phyloP scores from a whole-genome alignment of 2,329 filamentous ascomycete genomes.

The Talaromyces sp. region DNA sequence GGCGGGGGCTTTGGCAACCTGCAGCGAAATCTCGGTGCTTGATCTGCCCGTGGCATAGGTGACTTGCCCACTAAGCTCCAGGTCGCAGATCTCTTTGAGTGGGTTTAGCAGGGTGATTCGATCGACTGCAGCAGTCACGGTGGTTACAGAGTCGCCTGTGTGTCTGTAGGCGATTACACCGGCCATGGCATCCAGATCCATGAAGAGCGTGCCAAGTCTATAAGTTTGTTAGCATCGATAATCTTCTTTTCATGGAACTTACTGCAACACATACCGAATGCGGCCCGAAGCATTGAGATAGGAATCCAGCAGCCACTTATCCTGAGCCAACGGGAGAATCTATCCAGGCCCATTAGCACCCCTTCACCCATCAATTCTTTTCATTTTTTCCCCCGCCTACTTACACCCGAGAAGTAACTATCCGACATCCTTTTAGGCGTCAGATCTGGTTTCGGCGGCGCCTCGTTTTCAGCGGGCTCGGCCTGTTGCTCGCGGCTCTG shows the following conservation, averaged over 20 bases:
- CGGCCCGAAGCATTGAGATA: constrained; percentile 73
- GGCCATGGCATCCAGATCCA: constrained; percentile 74
- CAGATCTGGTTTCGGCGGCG: constrained; percentile 48
- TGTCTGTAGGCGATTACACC: constrained; percentile 72
- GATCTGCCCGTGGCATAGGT: constrained; percentile 69
- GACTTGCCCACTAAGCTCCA: constrained; percentile 64
- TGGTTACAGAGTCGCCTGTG: constrained; percentile 59
- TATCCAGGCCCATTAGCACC: constrained; percentile 28
- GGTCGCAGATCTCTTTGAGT: constrained; percentile 70
- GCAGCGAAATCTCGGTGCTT: constrained; percentile 68
- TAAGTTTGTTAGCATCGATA: not conserved
- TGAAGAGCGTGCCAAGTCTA: constrained; percentile 66
- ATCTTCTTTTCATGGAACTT: not conserved
- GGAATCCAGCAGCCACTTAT: constrained; percentile 71
- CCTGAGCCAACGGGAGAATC: constrained; percentile 63
- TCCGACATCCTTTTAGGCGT: constrained; percentile 65
- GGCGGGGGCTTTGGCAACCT: constrained; percentile 62
- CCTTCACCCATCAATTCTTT: not conserved
- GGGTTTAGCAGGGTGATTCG: constrained; percentile 64
- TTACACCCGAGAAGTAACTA: constrained; percentile 62
- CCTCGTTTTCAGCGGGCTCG: constrained; percentile 12
- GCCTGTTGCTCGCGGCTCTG: constrained; percentile 42
- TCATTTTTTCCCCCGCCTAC: constrained; percentile 20
- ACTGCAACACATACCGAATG: constrained; percentile 47
- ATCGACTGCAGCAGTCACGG: constrained; percentile 60